Evolutionary conservation across 495 filamentous ascomycete species (phyloP).

Genomic region (Tuber umbilicatum): DNA sequence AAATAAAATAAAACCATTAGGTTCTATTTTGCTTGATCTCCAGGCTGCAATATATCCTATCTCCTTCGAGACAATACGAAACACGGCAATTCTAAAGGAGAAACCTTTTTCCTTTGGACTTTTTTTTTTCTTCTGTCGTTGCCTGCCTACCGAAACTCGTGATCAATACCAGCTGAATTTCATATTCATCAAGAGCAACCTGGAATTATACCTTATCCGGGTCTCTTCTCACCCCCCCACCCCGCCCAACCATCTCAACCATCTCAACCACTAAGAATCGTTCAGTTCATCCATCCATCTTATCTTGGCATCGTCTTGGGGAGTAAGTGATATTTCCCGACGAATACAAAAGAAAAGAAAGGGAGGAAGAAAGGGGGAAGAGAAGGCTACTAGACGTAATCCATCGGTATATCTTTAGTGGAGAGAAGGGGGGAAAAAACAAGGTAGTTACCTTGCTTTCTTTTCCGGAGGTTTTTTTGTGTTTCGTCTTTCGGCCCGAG

Average conservation of each 20-base stretch:
- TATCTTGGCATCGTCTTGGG: slow-evolving; percentile 15
- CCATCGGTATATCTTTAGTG: background rate
- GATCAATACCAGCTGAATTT: slow-evolving; percentile 19
- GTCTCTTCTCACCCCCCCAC: background rate
- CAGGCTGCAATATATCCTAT: slow-evolving; percentile 16
- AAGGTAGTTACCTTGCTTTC: background rate
- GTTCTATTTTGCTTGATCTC: slow-evolving; percentile 20
- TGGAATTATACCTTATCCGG: slow-evolving; percentile 5
- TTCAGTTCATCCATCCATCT: slow-evolving; percentile 5
- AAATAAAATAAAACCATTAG: slow-evolving; percentile 11
- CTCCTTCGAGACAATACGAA: slow-evolving; percentile 16
- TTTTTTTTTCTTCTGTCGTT: slow-evolving; percentile 12
- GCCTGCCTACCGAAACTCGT: slow-evolving; percentile 19
- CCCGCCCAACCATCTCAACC: background rate
- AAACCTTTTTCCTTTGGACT: slow-evolving; percentile 14
- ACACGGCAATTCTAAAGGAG: slow-evolving; percentile 19
- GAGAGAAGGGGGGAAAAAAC: background rate
- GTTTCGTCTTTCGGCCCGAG: slow-evolving; percentile 1
- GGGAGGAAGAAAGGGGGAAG: background rate
- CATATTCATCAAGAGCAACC: slow-evolving; percentile 14
- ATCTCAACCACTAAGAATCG: slow-evolving; percentile 9
- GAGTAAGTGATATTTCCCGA: slow-evolving; percentile 15
- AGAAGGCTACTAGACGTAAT: background rate
- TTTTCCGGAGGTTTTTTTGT: background rate
- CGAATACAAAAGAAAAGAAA: background rate